Conservation (phyloP, 805 yeast genomes). For the Pichia phayaonensis region DNA sequence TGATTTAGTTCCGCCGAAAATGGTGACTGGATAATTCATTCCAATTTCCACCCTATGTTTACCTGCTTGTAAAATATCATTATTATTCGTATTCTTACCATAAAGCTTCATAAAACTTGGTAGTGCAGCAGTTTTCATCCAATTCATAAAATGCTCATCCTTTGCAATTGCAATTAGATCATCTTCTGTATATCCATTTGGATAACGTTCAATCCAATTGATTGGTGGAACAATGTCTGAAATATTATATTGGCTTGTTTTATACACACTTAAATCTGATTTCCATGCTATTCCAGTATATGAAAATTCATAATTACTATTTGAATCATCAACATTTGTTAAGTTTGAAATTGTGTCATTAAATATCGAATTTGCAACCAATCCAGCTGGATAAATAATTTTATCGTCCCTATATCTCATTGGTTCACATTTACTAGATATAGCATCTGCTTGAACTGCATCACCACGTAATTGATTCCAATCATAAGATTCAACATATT, state of each 20-base stretch:
- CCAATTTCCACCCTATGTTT: constrained; percentile 61
- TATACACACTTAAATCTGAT: constrained; percentile 64
- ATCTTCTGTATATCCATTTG: constrained; percentile 80
- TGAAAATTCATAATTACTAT: constrained; percentile 36
- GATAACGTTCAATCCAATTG: constrained; percentile 73
- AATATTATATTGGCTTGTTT: constrained; percentile 61
- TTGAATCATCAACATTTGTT: constrained; percentile 19
- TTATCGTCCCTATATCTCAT: constrained; percentile 34
- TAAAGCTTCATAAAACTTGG: constrained; percentile 85
- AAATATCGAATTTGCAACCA: constrained; percentile 87
- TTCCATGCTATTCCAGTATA: constrained; percentile 76
- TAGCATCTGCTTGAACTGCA: constrained; percentile 45
- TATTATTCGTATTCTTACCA: constrained; percentile 54
- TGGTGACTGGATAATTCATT: constrained; percentile 71
- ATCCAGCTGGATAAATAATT: constrained; percentile 81
- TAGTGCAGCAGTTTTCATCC: constrained; percentile 97
- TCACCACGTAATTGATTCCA: constrained; percentile 73
- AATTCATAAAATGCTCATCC: constrained; percentile 85
- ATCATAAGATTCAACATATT: constrained; percentile 82
- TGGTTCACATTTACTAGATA: constrained; percentile 50
- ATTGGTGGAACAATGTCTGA: constrained; percentile 87
- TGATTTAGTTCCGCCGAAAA: constrained; percentile 86
- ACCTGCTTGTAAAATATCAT: constrained; percentile 45
- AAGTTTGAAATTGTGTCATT: constrained; percentile 74
- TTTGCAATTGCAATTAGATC: constrained; percentile 68